phyloP scores from a whole-genome alignment of 768 basidiomycete species.

The Russula earlei region DNA sequence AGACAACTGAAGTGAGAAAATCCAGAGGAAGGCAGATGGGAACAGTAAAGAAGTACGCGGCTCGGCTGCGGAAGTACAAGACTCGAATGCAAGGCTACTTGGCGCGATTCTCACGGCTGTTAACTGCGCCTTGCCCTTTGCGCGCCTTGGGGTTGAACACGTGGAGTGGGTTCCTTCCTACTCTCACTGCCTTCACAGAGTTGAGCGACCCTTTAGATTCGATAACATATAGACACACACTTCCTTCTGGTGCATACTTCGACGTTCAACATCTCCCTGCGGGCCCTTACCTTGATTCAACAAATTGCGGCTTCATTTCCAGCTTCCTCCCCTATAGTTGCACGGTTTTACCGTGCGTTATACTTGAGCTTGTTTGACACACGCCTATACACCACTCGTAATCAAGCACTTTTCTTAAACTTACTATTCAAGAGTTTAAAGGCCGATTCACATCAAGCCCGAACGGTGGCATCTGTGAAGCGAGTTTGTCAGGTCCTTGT shows the following conservation, averaged over 20 bases:
- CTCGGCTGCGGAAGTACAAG: slow-evolving; percentile 63
- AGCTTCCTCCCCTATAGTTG: slow-evolving; percentile 36
- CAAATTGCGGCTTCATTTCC: slow-evolving; percentile 60
- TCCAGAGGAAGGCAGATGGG: slow-evolving; percentile 18
- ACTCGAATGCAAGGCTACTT: slow-evolving; percentile 70
- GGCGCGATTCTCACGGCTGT: slow-evolving; percentile 90
- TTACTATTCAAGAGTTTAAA: slow-evolving; percentile 60
- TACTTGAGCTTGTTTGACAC: slow-evolving; percentile 85
- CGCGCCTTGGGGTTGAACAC: slow-evolving; percentile 64
- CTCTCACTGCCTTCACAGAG: not conserved
- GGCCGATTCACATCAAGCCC: not conserved
- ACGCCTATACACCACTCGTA: slow-evolving; percentile 72
- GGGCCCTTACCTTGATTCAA: slow-evolving; percentile 81
- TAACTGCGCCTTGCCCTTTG: slow-evolving; percentile 91
- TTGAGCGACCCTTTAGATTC: slow-evolving; percentile 40
- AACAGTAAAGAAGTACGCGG: slow-evolving; percentile 39
- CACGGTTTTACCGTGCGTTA: slow-evolving; percentile 72
- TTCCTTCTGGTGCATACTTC: slow-evolving; percentile 93
- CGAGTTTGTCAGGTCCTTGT: slow-evolving; percentile 29
- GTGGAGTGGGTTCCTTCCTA: slow-evolving; percentile 40
- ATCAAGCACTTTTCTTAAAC: slow-evolving; percentile 96
- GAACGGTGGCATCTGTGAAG: slow-evolving; percentile 1
- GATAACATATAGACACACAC: slow-evolving; percentile 84
- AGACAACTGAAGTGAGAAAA: slow-evolving; percentile 22
- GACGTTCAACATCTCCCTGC: slow-evolving; percentile 94